Base-by-base conservation (phyloP, 768 basidiomycete genomes). In the Boletellus ananas region DNA sequence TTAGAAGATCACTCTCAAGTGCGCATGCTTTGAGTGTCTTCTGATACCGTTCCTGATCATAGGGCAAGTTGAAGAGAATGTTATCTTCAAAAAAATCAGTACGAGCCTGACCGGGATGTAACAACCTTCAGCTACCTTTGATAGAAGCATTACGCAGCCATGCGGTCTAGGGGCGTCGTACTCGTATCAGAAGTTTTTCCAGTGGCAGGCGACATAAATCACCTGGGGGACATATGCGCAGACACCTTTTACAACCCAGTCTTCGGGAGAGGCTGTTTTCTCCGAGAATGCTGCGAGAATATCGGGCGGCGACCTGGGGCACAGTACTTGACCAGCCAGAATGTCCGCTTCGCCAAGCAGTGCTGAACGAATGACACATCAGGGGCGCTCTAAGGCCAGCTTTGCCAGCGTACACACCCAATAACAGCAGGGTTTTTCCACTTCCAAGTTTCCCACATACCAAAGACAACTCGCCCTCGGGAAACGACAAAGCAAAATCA, bases 391-490 rank as follows among this genome's bases (percentile, higher is more conserved):
- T 10, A 47, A 9, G 6, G 3, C 8, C 5, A 34, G n/a, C 13
- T 21, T 39, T 18, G 31, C 23, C 17, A 16, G 18, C 21, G 37
- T 5, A 45, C 64, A 5, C 55, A 79, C 87, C 78, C 29, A 87
- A 74, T n/a, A 95, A 70, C 27, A 95, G 65, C 6, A 96, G 70
- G 0, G 92, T 89, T 71, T 95, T 96, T 23, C 94, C 93, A 16
- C 87, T 87, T 4, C 91, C 93, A 10, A 95, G 74, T 61, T 92
- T 90, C 2, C 94, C 94, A 60, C 91, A 94, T 16, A 96, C 79
- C 14, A 96, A 75, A 2, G 88, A 85, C 21, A 95, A 73, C 65
- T 88, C 79, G 23, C 88, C 88, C 12, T 72, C 67, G 0, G 93
- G 93, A 71, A 96, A 94, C 37, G 80, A 75, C 14, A 94, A 66